Evolutionary conservation across 305 asterid genomes (phyloP).

Genomic region (Solanum chacoense): DNA sequence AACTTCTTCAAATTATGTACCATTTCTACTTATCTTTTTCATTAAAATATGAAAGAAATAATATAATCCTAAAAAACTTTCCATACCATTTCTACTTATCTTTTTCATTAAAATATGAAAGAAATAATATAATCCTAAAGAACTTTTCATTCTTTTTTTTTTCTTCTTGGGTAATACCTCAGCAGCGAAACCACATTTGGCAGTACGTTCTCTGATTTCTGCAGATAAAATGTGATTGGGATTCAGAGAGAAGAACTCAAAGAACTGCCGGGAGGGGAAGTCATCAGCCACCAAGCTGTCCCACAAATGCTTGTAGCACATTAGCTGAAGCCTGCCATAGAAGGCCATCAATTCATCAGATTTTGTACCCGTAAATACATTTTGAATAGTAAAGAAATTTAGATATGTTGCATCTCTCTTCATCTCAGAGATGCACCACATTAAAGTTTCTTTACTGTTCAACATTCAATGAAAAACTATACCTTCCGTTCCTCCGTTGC

Average conservation of each 20-base stretch:
- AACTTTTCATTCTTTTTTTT: background rate
- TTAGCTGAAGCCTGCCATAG: conserved; percentile 69
- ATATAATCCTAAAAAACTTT: background rate
- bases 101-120: background rate
- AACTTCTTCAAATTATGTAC: background rate
- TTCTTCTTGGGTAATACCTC: conserved; percentile 27
- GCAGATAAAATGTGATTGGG: conserved; percentile 44
- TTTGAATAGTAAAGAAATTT: background rate
- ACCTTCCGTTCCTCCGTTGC: conserved; percentile 90
- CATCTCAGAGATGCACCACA: background rate
- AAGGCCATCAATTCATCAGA: background rate
- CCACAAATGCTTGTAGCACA: conserved; percentile 93
- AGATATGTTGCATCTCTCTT: background rate
- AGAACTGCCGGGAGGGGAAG: conserved; percentile 55
- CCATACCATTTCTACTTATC: background rate
- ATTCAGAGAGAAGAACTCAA: conserved; percentile 68
- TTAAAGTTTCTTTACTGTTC: background rate
- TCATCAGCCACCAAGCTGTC: conserved; percentile 55
- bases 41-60: background rate
- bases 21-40: background rate
- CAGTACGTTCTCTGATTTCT: conserved; percentile 47
- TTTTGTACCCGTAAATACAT: background rate
- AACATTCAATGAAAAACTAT: background rate
- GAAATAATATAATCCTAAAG: background rate
- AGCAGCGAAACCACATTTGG: conserved; percentile 63